Evolutionary conservation across 345 rosid genomes (phyloP).

Genomic region (Luvunga scandens): DNA sequence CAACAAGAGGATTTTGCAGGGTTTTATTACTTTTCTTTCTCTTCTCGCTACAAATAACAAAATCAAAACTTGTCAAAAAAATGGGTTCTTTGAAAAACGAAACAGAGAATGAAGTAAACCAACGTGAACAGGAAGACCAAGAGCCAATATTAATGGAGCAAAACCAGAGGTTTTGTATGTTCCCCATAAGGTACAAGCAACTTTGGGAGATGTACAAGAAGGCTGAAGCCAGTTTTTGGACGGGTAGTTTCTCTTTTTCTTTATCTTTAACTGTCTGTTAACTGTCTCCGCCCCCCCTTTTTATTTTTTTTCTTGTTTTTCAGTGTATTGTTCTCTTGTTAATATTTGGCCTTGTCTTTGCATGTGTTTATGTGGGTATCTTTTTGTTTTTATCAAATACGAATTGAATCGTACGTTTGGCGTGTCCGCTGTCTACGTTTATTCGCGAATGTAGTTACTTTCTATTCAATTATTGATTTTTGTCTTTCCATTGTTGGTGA

Average conservation of each 20-base stretch:
- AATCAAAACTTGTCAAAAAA: not conserved
- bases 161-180: constrained; percentile 88
- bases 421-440: not conserved
- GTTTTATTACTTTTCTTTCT: constrained; percentile 3
- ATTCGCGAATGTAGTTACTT: not conserved
- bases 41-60: not conserved
- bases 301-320: not conserved
- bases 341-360: not conserved
- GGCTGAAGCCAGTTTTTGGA: constrained; percentile 95
- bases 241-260: constrained; percentile 36
- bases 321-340: not conserved
- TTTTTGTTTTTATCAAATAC: not conserved
- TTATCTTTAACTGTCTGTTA: not conserved
- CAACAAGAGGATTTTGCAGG: constrained; percentile 21
- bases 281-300: not conserved
- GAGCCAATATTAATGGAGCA: constrained; percentile 72
- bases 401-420: not conserved
- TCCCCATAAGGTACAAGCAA: constrained; percentile 64
- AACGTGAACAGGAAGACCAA: constrained; percentile 27
- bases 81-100: constrained; percentile 36
- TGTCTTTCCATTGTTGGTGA: not conserved
- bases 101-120: constrained; percentile 15
- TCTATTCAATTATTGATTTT: not conserved
- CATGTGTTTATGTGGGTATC: not conserved
- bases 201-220: constrained; percentile 99